phyloP scores from a whole-genome alignment of 257 asterid genomes.

The Gentiana straminea region DNA sequence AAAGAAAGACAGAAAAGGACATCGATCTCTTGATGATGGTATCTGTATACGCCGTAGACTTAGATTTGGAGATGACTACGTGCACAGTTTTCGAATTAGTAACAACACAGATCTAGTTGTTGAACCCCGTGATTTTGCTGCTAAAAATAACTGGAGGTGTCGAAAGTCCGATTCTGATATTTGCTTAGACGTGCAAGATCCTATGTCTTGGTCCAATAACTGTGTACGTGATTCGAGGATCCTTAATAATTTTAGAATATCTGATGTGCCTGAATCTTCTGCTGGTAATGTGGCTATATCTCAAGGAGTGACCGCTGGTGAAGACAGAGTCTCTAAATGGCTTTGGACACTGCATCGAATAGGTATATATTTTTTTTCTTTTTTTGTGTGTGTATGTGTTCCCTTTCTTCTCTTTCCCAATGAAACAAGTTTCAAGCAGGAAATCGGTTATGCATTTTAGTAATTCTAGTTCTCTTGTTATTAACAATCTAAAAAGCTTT shows the following conservation, averaged over 20 bases:
- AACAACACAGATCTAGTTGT: slow-evolving; percentile 79
- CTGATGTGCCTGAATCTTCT: slow-evolving; percentile 55
- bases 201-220: slow-evolving; percentile 34
- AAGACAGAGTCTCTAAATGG: slow-evolving; percentile 90
- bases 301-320: slow-evolving; percentile 46
- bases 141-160: slow-evolving; percentile 21
- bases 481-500: slow-evolving; percentile 6
- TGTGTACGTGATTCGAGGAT: slow-evolving; percentile 32
- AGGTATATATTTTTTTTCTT: slow-evolving; percentile 26
- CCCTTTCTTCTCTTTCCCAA: too few relatives aligned
- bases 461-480: slow-evolving; percentile 2
- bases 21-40: slow-evolving; percentile 40
- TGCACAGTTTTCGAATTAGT: slow-evolving; percentile 82
- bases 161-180: slow-evolving; percentile 26
- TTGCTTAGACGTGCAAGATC: slow-evolving; percentile 21
- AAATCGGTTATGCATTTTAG: slow-evolving; percentile 4
- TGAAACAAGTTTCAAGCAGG: background rate
- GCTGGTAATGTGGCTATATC: slow-evolving; percentile 30
- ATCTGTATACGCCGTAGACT: slow-evolving; percentile 39
- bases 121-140: slow-evolving; percentile 44
- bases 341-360: slow-evolving; percentile 97
- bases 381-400: too few relatives aligned
- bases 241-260: slow-evolving; percentile 41
- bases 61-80: slow-evolving; percentile 52
- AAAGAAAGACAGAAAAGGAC: slow-evolving; percentile 32